Evolutionary conservation across 495 filamentous ascomycete genomes (phyloP).

Genomic region (Letharia columbiana): DNA sequence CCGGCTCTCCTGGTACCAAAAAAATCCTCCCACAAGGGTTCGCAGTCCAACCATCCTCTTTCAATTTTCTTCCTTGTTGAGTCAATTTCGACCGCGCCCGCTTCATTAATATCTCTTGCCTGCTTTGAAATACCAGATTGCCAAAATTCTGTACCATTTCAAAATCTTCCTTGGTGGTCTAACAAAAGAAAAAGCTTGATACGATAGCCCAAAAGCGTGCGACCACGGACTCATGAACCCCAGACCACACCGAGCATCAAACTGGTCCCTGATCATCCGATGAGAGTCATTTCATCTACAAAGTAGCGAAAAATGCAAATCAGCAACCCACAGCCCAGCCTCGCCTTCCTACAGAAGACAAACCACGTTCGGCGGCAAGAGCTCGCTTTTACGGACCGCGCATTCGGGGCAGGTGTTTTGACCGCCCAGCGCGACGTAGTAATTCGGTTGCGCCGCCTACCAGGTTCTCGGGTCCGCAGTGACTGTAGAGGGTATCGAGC

Average conservation of each 20-base stretch:
- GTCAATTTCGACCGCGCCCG: no score
- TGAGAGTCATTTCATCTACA: not conserved
- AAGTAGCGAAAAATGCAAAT: not conserved
- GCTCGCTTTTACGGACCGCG: not conserved
- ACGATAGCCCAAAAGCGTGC: not conserved
- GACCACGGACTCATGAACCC: no score
- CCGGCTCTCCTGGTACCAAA: no score
- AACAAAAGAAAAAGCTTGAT: not conserved
- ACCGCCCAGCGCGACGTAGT: not conserved
- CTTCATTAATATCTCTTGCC: no score
- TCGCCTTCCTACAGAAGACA: not conserved
- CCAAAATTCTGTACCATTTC: no score
- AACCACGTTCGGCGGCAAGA: not conserved
- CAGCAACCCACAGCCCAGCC: not conserved
- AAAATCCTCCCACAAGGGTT: no score
- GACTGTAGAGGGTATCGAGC: not conserved
- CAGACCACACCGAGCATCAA: no score
- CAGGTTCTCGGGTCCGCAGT: not conserved
- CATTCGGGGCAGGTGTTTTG: constrained; percentile 8
- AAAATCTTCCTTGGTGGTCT: not conserved
- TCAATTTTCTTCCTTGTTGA: no score
- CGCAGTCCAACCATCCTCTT: no score
- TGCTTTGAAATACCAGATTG: no score
- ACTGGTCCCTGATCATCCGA: no score
- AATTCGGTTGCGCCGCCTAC: not conserved